These are phyloP conservation scores for Exsudoporus floridanus DNA, from an alignment of 1,284 basidiomycete genomes.

Conservation along the genomic window DNA sequence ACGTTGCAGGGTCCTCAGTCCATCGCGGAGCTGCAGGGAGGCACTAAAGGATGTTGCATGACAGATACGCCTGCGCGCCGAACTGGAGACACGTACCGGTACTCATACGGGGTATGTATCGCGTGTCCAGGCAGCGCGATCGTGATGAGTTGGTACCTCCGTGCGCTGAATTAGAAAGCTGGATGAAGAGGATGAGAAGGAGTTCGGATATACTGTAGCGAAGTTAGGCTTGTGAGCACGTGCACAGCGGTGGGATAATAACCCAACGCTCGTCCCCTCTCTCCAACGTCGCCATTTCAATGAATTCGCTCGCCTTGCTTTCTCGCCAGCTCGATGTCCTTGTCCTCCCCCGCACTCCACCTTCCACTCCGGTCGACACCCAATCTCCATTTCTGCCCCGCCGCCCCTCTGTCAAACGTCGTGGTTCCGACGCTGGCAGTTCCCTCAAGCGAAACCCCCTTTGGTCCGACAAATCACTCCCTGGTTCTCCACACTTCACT, in stretches of 20 bases:
- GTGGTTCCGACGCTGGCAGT: constrained; percentile 35
- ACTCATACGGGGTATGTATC: constrained; percentile 32
- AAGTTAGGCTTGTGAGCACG: constrained; percentile 11
- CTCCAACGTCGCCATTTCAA: constrained; percentile 25
- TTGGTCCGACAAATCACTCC: constrained; percentile 59
- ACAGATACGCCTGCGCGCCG: constrained; percentile 23
- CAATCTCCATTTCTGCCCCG: constrained; percentile 20
- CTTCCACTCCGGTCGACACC: constrained; percentile 48
- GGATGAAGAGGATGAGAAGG: constrained; percentile 12
- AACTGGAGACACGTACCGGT: constrained; percentile 31
- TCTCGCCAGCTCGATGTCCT: constrained; percentile 69
- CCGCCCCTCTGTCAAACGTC: constrained; percentile 16
- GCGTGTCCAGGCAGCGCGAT: constrained; percentile 19
- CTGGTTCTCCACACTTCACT: constrained; percentile 30
- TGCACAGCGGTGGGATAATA: constrained; percentile 7
- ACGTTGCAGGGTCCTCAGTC: constrained; percentile 66
- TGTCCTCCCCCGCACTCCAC: constrained; percentile 48
- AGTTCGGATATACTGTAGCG: constrained; percentile 35
- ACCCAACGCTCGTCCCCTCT: not conserved
- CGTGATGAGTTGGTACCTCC: constrained; percentile 21
- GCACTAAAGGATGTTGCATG: not conserved
- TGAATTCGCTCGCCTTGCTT: constrained; percentile 71
- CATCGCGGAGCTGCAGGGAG: not conserved
- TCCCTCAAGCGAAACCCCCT: constrained; percentile 49
- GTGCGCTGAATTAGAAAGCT: constrained; percentile 18